Evolutionary conservation across 1,139 yeast genomes (phyloP), one percentile per base, ranked within the genome.

Genomic region (Schizosaccharomyces versatilis): DNA sequence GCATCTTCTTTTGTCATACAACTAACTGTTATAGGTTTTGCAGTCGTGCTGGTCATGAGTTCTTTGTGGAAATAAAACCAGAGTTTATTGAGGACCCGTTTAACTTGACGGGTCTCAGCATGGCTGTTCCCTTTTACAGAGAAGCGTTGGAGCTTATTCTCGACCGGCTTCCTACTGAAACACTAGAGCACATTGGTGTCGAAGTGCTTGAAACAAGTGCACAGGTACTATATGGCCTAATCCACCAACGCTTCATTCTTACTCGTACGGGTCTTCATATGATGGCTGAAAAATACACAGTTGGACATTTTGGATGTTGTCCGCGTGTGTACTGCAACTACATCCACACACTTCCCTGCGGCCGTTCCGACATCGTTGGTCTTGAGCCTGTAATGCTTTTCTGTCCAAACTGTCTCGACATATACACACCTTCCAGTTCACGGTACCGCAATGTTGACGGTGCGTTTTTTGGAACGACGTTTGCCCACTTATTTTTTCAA

Each of bases 51-150:
- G 95, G 95, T 32, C 94, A 86, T 65, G 96, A 90, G 64, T 88
- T 81, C 67, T 86, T 86, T 67, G 94, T 90, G 42, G 94, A 90
- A 59, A 95, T 90, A 17, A 76, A 88, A 1, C 90, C 84, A 57
- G 96, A 86, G 55, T 90, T 86, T 66, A 85, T 90, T 60, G 96
- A 88, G 63, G 99, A 90, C 67, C 97, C 90, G 63, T 90, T 90
- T 72, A 90, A 90, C 65, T 73, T 90, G 62, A 88, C 97, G 0
- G 97, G 97, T 1, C 73, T 90, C 57, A 76, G 84, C 38, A 77
- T 80, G 63, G 79, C 83, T 60, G 95, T 90, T 5, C 95, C 97
- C 7, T 84, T 81, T 66, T 90, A 88, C 68, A 73, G 90, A 65
- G 95, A 86, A 66, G 96, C 97, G 3, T 70, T 90, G 60, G 95